Conservation (phyloP, 306 rosid genomes). For the Prunus mira region DNA sequence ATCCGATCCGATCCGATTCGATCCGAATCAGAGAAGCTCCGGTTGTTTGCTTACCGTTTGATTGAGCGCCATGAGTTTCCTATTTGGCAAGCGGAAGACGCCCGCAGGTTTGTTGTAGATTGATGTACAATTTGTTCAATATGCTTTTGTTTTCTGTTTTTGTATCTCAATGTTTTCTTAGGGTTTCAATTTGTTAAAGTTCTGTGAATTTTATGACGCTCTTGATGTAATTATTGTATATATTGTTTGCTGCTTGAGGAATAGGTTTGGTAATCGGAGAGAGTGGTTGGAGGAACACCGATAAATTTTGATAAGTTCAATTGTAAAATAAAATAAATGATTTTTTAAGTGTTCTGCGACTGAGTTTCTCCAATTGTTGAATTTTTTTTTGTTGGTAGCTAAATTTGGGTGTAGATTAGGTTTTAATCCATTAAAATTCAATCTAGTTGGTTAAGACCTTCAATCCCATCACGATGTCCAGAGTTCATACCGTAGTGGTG, state of each 20-base stretch:
- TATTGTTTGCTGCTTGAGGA: neutral
- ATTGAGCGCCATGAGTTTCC: slow-evolving; percentile 72
- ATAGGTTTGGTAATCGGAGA: neutral
- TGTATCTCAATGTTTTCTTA: neutral
- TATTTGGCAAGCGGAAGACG: slow-evolving; percentile 90
- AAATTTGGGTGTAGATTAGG: no score
- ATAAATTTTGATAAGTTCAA: neutral
- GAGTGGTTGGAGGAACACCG: neutral
- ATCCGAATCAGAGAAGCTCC: slow-evolving; percentile 3
- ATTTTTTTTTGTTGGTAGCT: neutral
- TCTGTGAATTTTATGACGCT: neutral
- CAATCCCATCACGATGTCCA: neutral
- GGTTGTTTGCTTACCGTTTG: slow-evolving; percentile 4
- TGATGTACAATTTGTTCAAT: neutral
- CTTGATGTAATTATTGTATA: neutral
- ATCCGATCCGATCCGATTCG: neutral
- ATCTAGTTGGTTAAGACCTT: neutral
- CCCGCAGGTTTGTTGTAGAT: slow-evolving; percentile 66
- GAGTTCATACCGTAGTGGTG: neutral
- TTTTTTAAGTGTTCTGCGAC: neutral
- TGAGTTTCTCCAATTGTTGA: neutral
- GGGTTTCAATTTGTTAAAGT: neutral
- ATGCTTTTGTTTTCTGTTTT: neutral
- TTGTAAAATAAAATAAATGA: neutral
- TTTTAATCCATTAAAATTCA: neutral